A percentile compares a stretch with the other conserved stretches of the same genome.
Conservation (phyloP, 176 grass and related monocot genomes). For the Alopecurus myosuroides region DNA sequence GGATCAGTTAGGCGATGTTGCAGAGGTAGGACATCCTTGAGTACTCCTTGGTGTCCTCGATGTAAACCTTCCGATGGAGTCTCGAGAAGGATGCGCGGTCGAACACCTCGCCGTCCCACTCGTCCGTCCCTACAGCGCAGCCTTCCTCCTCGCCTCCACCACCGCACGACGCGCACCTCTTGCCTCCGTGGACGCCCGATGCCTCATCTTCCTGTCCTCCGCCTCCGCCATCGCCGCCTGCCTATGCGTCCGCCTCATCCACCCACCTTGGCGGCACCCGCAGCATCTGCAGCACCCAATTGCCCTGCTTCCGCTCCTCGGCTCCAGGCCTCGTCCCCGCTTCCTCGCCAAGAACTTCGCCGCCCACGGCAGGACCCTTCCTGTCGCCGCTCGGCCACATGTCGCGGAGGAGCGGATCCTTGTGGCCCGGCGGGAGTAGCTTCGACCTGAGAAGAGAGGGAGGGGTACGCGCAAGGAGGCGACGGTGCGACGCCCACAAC, state of each 20-base stretch:
- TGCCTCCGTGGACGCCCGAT: neutral
- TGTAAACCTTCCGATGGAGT: constrained; percentile 60
- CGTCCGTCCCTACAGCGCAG: constrained; percentile 9
- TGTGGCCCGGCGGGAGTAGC: too few species aligned
- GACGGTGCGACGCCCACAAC: too few species aligned
- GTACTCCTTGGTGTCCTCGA: constrained; percentile 47
- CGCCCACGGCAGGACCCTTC: neutral
- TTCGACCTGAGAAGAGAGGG: too few species aligned
- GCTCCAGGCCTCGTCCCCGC: neutral
- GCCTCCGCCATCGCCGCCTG: neutral
- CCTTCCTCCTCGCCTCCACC: constrained; percentile 27
- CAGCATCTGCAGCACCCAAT: constrained; percentile 90
- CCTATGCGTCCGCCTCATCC: constrained; percentile 41
- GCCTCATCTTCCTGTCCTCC: neutral
- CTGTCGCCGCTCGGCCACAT: constrained; percentile 33
- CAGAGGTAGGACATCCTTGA: constrained; percentile 81
- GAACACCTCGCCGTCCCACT: constrained; percentile 38
- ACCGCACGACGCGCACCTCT: constrained; percentile 30
- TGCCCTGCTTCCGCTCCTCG: constrained; percentile 41
- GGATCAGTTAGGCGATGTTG: constrained; percentile 72
- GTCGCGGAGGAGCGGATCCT: constrained; percentile 15
- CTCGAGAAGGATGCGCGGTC: constrained; percentile 70
- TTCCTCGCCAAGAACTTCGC: constrained; percentile 11
- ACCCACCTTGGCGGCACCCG: constrained; percentile 56
- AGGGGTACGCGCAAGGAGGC: too few species aligned